phyloP scores from a whole-genome alignment of 352 stramenopile species.

The Nothophytophthora sp. region DNA sequence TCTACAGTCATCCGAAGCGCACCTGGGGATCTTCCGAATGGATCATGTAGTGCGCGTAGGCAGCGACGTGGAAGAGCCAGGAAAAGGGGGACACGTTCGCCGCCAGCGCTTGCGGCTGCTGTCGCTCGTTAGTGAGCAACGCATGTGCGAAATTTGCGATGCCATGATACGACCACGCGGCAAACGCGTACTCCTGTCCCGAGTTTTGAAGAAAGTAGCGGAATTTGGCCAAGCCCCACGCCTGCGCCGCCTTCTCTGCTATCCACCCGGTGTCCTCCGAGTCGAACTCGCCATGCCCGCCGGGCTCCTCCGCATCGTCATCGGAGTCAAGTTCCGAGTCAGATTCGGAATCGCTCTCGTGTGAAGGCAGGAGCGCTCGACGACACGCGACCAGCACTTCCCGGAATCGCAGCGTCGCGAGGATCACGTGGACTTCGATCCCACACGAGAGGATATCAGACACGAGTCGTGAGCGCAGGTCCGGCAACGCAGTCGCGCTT shows the following conservation, averaged over 20 bases:
- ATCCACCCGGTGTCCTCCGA: slow-evolving; percentile 40
- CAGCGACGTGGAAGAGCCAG: slow-evolving; percentile 45
- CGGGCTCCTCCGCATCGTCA: slow-evolving; percentile 26
- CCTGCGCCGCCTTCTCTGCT: slow-evolving; percentile 17
- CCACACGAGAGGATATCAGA: slow-evolving; percentile 28
- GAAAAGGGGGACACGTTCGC: slow-evolving; percentile 39
- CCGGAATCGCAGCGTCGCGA: slow-evolving; percentile 55
- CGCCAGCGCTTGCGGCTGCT: slow-evolving; percentile 6
- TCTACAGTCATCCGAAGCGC: neutral
- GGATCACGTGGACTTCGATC: slow-evolving; percentile 38
- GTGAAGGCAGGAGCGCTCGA: slow-evolving; percentile 37
- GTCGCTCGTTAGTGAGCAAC: slow-evolving; percentile 24
- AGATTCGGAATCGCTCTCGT: slow-evolving; percentile 34
- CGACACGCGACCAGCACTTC: slow-evolving; percentile 48
- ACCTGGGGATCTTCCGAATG: slow-evolving; percentile 35
- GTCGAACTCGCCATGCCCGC: slow-evolving; percentile 10
- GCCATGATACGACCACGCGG: slow-evolving; percentile 55
- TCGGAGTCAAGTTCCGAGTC: slow-evolving; percentile 25
- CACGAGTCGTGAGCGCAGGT: slow-evolving; percentile 25
- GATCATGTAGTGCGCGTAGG: slow-evolving; percentile 44
- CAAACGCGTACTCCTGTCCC: slow-evolving; percentile 58
- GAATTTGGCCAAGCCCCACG: slow-evolving; percentile 36
- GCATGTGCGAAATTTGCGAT: slow-evolving; percentile 39
- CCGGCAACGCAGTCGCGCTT: neutral
- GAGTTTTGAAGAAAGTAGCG: slow-evolving; percentile 54